phyloP scores from a whole-genome alignment of 1,284 basidiomycete species.

The Earliella scabrosa region DNA sequence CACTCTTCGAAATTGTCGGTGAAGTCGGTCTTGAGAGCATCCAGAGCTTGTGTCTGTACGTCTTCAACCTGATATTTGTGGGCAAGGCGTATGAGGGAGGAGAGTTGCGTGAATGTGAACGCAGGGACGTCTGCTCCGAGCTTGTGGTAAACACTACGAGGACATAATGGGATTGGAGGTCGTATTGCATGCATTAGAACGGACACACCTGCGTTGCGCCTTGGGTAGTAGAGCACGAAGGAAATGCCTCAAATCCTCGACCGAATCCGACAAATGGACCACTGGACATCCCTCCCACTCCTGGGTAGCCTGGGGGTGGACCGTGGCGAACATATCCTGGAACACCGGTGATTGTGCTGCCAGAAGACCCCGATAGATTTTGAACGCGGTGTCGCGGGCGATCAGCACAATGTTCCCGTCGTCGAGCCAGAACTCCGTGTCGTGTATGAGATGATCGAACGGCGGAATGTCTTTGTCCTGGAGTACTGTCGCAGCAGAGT shows the following conservation, averaged over 20 bases:
- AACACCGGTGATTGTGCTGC: constrained; percentile 11
- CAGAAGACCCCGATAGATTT: constrained; percentile 62
- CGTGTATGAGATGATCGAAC: neutral
- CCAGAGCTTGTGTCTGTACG: too few relatives aligned
- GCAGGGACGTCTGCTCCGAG: too few relatives aligned
- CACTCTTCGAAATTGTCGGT: too few relatives aligned
- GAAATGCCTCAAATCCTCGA: constrained; percentile 4
- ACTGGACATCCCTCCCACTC: constrained; percentile 8
- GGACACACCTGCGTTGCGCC: neutral
- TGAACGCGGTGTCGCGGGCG: constrained; percentile 59
- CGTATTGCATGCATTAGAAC: too few relatives aligned
- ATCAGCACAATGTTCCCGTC: constrained; percentile 73
- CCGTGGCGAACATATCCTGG: constrained; percentile 9
- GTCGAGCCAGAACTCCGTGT: constrained; percentile 66
- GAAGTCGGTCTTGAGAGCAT: too few relatives aligned
- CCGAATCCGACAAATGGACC: constrained; percentile 8
- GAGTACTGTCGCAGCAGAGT: too few relatives aligned
- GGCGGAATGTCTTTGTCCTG: too few relatives aligned
- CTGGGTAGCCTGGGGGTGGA: neutral
- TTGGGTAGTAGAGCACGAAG: neutral
- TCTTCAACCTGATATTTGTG: too few relatives aligned
- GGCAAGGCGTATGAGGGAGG: too few relatives aligned
- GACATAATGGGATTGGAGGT: too few relatives aligned
- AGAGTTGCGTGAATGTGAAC: too few relatives aligned
- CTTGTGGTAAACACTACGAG: too few relatives aligned